Conservation (phyloP, 495 filamentous ascomycete species). For the Melanomma pulvis-pyrius region DNA sequence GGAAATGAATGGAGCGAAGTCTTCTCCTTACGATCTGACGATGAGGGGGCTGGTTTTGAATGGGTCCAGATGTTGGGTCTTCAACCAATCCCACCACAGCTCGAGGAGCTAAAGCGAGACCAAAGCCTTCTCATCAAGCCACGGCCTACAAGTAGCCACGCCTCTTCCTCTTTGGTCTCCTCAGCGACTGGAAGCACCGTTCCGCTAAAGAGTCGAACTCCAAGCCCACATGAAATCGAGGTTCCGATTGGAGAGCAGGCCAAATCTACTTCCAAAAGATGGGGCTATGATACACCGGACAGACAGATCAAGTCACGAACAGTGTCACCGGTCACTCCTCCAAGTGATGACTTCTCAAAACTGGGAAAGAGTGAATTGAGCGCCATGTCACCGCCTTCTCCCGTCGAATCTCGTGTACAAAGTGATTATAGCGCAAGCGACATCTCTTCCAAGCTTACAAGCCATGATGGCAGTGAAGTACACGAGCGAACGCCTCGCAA, state of each 20-base stretch:
- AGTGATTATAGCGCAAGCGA: not conserved
- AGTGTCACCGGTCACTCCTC: slow-evolving; percentile 30
- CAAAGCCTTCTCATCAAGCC: slow-evolving; percentile 26
- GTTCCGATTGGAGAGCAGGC: slow-evolving; percentile 77
- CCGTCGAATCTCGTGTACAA: slow-evolving; percentile 9
- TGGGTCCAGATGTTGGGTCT: slow-evolving; percentile 85
- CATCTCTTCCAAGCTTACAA: not conserved
- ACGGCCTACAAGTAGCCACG: slow-evolving; percentile 33
- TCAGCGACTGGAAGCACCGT: slow-evolving; percentile 43
- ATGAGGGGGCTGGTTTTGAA: slow-evolving; percentile 75
- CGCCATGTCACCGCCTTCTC: slow-evolving; percentile 30
- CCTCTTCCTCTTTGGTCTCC: slow-evolving; percentile 33
- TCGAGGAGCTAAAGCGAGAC: slow-evolving; percentile 40
- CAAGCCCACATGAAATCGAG: slow-evolving; percentile 61
- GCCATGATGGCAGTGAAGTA: slow-evolving; percentile 7
- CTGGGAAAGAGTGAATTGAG: not conserved
- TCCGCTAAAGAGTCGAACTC: slow-evolving; percentile 49
- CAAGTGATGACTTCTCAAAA: slow-evolving; percentile 18
- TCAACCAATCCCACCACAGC: slow-evolving; percentile 71
- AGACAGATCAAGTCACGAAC: slow-evolving; percentile 10
- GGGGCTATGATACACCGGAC: slow-evolving; percentile 37
- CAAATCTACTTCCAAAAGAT: slow-evolving; percentile 41
- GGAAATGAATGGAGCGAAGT: slow-evolving; percentile 80
- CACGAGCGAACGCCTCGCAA: slow-evolving; percentile 33
- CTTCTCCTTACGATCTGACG: slow-evolving; percentile 67